Base-by-base conservation (phyloP, 768 basidiomycete species). In the Gautieria morchelliformis region DNA sequence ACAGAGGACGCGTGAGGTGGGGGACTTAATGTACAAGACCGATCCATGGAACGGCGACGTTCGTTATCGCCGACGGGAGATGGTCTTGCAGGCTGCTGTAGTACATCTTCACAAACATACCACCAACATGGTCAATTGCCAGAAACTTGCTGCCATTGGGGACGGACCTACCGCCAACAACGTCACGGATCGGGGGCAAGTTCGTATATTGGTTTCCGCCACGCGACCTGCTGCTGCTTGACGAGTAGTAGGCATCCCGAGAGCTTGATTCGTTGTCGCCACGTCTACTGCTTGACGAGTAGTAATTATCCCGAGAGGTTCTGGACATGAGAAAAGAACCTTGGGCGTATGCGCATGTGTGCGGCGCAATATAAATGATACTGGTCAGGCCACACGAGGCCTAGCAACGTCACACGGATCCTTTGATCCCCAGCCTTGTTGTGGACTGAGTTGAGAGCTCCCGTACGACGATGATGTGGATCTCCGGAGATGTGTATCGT, bases 121-220 rank as follows among this genome's bases (percentile, higher is more conserved):
- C 6, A 9, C 8, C 15, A 15, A 45, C 9, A 14, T 53, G 5
- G 22, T n/a, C 17, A 24, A 7, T 20, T 4, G 22, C 5, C 32
- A 52, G 17, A 22, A 20, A 10, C n/a, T 19, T 37, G 33, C 27
- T 15, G 32, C n/a, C n/a, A 20, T 15, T 48, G 22, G 40, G 19
- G 35, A 24, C 3, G 19, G 15, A 49, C 56, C 33, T 22, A 50
- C 56, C 56, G n/a, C 56, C 56, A 20, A 57, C 47, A 32, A 57
- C 56, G 22, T 57, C 56, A 32, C 47, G 56, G 32, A 57, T 47
- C 45, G 56, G 56, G 56, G 56, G 56, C 37, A 57, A 39, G 45
- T 33, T 57, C 33, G 56, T 27, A 46, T 42, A 55, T 44, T 46
- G 53, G 12, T 24, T 30, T 15, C 22, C 24, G 5, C 45, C 27